Percentiles rank a stretch among this genome's conserved stretches.
phyloP scores from a whole-genome alignment of 106 monocot species.

The Dioscorea alata region DNA sequence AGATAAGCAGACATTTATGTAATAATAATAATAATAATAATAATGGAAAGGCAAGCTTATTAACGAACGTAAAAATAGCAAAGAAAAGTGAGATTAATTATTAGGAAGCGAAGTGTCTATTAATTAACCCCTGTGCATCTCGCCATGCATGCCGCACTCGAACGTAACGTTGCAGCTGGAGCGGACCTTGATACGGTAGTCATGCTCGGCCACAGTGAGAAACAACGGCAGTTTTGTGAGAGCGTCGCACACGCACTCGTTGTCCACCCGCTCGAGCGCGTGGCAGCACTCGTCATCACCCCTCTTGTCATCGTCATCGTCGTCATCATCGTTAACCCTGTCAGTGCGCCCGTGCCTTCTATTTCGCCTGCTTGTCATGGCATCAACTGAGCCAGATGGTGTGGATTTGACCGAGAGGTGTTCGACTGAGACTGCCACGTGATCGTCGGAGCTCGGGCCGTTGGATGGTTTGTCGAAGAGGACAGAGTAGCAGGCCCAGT shows the following conservation, averaged over 20 bases:
- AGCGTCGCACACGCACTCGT: constrained; percentile 4
- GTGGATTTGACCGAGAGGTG: background rate
- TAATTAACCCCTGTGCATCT: too few relatives aligned
- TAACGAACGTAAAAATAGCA: too few relatives aligned
- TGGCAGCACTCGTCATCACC: background rate
- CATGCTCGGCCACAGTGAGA: background rate
- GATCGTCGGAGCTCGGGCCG: background rate
- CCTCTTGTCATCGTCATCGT: background rate
- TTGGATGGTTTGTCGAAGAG: background rate
- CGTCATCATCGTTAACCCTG: background rate
- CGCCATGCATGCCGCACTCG: background rate
- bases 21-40: too few relatives aligned
- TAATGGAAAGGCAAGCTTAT: too few relatives aligned
- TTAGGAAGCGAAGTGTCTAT: background rate
- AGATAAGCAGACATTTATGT: too few relatives aligned
- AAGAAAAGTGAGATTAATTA: too few relatives aligned
- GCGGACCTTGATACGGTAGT: background rate
- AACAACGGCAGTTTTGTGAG: background rate
- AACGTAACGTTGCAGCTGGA: background rate
- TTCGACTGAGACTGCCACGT: background rate
- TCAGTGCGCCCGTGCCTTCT: background rate
- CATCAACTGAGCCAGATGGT: background rate
- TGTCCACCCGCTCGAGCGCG: constrained; percentile 2
- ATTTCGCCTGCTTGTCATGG: background rate
- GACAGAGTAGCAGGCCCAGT: background rate